These are phyloP conservation scores for Glonium stellatum DNA, from an alignment of 495 filamentous ascomycete species.

Conservation along the genomic window DNA sequence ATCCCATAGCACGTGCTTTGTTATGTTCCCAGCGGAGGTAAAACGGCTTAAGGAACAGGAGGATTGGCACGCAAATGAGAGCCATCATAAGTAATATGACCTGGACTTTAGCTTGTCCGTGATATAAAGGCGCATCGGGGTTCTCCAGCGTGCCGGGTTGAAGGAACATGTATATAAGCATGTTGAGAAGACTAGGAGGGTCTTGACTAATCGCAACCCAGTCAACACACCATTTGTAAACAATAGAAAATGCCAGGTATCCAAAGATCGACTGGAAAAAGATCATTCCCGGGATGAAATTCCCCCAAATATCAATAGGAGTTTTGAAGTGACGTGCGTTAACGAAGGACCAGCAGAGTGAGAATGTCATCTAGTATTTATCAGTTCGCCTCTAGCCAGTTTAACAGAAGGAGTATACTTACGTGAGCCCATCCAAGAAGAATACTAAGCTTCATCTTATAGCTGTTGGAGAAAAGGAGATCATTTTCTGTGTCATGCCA, in stretches of 20 bases:
- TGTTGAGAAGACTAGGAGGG: conserved; percentile 88
- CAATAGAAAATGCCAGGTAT: conserved; percentile 84
- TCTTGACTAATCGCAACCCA: conserved; percentile 61
- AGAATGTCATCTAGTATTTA: conserved; percentile 78
- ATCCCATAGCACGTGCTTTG: conserved; percentile 74
- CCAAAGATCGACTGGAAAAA: conserved; percentile 99
- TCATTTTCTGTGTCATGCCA: conserved; percentile 96
- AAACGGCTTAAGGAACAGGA: conserved; percentile 92
- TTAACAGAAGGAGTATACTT: conserved; percentile 30
- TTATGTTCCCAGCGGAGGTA: conserved; percentile 92
- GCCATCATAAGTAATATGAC: conserved; percentile 75
- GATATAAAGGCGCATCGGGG: conserved; percentile 57
- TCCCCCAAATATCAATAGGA: conserved; percentile 90
- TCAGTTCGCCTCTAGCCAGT: conserved; percentile 6
- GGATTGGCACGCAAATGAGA: conserved; percentile 74
- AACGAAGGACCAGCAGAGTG: conserved; percentile 83
- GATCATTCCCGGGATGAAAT: conserved; percentile 95
- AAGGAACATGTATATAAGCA: conserved; percentile 99
- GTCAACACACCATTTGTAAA: conserved; percentile 95
- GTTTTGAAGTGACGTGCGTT: conserved; percentile 93
- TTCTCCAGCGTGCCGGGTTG: conserved; percentile 65
- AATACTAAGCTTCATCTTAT: conserved; percentile 99
- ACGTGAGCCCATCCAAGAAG: conserved; percentile 88
- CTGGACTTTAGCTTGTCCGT: conserved; percentile 68
- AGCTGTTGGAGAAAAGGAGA: conserved; percentile 88